phyloP scores from a whole-genome alignment of 108 stramenopile species.

The Mayamaea pseudoterrestris region DNA sequence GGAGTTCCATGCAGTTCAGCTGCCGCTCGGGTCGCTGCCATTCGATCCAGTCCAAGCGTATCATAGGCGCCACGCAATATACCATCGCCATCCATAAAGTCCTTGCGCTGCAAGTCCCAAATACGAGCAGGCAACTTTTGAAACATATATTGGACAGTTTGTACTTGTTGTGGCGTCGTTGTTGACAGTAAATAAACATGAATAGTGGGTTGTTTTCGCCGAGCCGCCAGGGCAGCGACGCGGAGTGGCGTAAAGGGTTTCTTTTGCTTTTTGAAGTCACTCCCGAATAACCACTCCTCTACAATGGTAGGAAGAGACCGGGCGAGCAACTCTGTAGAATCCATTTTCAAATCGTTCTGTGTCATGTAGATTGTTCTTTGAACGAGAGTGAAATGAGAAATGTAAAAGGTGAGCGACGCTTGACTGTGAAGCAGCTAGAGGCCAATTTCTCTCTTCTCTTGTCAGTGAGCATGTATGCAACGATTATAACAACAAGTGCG shows the following conservation, averaged over 20 bases:
- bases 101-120: slow-evolving; percentile 26
- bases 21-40: slow-evolving; percentile 35
- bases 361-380: slow-evolving; percentile 13
- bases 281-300: slow-evolving; percentile 15
- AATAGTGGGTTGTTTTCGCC: neutral
- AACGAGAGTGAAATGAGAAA: neutral
- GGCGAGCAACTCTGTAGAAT: slow-evolving; percentile 7
- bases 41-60: slow-evolving; percentile 61
- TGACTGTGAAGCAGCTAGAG: no score
- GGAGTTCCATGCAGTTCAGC: slow-evolving; percentile 28
- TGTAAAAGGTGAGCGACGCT: no score
- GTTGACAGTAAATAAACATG: slow-evolving; percentile 48
- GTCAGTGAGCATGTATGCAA: neutral
- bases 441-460: no score
- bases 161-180: slow-evolving; percentile 24
- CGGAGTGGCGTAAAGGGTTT: neutral
- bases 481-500: neutral
- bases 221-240: neutral
- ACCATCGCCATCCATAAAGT: slow-evolving; percentile 52
- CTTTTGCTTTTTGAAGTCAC: slow-evolving; percentile 4
- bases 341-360: slow-evolving; percentile 8
- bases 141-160: slow-evolving; percentile 23
- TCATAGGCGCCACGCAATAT: slow-evolving; percentile 52
- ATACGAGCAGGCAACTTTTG: slow-evolving; percentile 33
- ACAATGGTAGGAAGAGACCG: slow-evolving; percentile 9